Evolutionary conservation across 2,329 filamentous ascomycete genomes (phyloP).

Genomic region (Remersonia thermophila): DNA sequence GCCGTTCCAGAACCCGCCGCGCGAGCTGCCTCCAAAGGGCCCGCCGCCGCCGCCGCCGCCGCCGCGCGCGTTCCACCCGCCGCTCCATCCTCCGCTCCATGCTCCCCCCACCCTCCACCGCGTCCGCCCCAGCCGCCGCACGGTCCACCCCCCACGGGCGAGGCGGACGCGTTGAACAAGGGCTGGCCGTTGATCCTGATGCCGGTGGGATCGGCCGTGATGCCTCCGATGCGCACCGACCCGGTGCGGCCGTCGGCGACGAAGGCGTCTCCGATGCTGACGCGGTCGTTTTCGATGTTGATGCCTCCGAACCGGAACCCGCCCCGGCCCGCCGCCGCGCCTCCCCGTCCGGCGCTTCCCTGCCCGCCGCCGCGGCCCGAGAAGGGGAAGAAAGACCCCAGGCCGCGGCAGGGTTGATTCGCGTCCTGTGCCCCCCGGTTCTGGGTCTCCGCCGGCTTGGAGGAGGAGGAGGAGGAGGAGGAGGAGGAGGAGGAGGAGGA

Average conservation of each 20-base stretch:
- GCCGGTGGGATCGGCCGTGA: constrained; percentile 28
- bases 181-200: constrained; percentile 19
- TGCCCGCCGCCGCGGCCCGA: constrained; percentile 6
- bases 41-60: too few species aligned
- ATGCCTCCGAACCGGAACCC: constrained; percentile 28
- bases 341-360: background rate
- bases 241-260: constrained; percentile 31
- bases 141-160: background rate
- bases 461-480: too few species aligned
- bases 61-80: background rate
- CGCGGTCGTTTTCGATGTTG: constrained; percentile 29
- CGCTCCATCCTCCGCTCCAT: background rate
- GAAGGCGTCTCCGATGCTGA: constrained; percentile 29
- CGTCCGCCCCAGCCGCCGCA: constrained; percentile 1
- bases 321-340: too few species aligned
- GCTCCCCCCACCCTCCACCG: background rate
- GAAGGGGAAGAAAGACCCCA: constrained; percentile 10
- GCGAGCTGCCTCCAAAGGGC: background rate
- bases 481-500: too few species aligned
- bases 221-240: constrained; percentile 30
- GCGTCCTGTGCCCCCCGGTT: too few species aligned
- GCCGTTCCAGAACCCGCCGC: constrained; percentile 1
- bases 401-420: background rate
- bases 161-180: constrained; percentile 5
- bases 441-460: too few species aligned